Evolutionary conservation across 768 basidiomycete species (phyloP).

Genomic region (Leccinellum rugosiceps): DNA sequence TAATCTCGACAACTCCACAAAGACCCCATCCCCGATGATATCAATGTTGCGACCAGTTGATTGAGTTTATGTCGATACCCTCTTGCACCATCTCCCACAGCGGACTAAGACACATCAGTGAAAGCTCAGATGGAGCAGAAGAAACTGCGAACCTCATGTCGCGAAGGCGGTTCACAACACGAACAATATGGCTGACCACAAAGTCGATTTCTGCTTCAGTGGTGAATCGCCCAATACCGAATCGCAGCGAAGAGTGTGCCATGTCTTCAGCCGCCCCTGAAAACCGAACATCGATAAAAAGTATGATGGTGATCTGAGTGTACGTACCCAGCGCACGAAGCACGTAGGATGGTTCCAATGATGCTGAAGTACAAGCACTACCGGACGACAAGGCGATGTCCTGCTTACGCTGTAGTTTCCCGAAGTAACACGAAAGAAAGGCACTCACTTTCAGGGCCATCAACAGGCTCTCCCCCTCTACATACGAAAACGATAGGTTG

Average conservation of each 20-base stretch:
- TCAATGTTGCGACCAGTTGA: slow-evolving; percentile 84
- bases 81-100: slow-evolving; percentile 99
- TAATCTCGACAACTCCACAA: slow-evolving; percentile 3
- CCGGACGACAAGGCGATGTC: slow-evolving; percentile 97
- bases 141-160: slow-evolving; percentile 76
- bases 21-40: neutral
- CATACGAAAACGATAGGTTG: slow-evolving; percentile 93
- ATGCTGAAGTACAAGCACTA: slow-evolving; percentile 97
- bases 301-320: slow-evolving; percentile 10
- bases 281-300: neutral
- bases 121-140: slow-evolving; percentile 1
- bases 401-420: slow-evolving; percentile 35
- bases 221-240: slow-evolving; percentile 97
- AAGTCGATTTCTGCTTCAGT: slow-evolving; percentile 97
- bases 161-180: slow-evolving; percentile 81
- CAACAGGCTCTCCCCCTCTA: slow-evolving; percentile 93
- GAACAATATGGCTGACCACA: slow-evolving; percentile 83
- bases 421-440: slow-evolving; percentile 1
- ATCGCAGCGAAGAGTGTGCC: slow-evolving; percentile 97
- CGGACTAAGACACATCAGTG: slow-evolving; percentile 49
- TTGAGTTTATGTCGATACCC: slow-evolving; percentile 92
- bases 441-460: slow-evolving; percentile 90
- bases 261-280: slow-evolving; percentile 94
- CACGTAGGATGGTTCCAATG: slow-evolving; percentile 97
- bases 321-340: slow-evolving; percentile 81